Percentiles rank a stretch among this genome's conserved stretches.
These are phyloP conservation scores for Hypoxylon sp. DNA, from an alignment of 2,329 filamentous ascomycete genomes.

Conservation along the genomic window DNA sequence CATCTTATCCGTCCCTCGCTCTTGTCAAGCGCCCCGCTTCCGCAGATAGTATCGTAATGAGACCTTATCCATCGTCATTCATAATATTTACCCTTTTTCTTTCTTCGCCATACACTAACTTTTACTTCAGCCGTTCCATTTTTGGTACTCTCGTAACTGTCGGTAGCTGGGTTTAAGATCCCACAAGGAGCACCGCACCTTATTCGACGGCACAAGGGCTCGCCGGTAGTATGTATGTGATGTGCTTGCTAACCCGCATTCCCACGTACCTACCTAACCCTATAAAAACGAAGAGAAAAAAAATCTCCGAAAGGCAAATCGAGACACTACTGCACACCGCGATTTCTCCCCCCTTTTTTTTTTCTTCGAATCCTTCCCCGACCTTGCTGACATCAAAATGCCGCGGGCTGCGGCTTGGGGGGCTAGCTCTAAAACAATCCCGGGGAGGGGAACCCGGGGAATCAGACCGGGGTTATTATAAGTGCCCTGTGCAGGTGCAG, in stretches of 20 bases:
- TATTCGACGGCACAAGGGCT: conserved; percentile 8
- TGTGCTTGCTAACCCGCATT: conserved; percentile 22
- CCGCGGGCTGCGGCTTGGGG: conserved; percentile 24
- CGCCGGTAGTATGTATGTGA: conserved; percentile 5
- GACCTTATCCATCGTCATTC: neutral
- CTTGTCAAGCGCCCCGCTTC: neutral
- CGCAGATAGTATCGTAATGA: neutral
- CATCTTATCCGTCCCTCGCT: neutral
- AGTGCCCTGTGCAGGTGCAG: neutral
- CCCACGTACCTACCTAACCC: too few relatives aligned
- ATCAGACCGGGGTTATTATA: neutral
- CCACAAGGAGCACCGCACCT: neutral
- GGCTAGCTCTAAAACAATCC: conserved; percentile 11
- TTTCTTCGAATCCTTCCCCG: conserved; percentile 10
- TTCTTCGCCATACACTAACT: neutral
- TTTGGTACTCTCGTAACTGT: neutral
- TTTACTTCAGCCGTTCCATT: conserved; percentile 2
- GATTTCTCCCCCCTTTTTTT: neutral
- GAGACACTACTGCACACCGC: conserved; percentile 8
- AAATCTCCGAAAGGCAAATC: conserved; percentile 31
- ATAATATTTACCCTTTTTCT: neutral
- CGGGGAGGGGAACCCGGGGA: conserved; percentile 17
- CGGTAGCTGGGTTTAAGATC: neutral
- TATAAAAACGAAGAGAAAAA: conserved; percentile 26
- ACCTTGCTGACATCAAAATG: conserved; percentile 25